Percentiles rank a stretch among this genome's conserved stretches.
These are phyloP conservation scores for Colletotrichum tanaceti DNA, from an alignment of 2,329 filamentous ascomycete species.

Conservation along the genomic window DNA sequence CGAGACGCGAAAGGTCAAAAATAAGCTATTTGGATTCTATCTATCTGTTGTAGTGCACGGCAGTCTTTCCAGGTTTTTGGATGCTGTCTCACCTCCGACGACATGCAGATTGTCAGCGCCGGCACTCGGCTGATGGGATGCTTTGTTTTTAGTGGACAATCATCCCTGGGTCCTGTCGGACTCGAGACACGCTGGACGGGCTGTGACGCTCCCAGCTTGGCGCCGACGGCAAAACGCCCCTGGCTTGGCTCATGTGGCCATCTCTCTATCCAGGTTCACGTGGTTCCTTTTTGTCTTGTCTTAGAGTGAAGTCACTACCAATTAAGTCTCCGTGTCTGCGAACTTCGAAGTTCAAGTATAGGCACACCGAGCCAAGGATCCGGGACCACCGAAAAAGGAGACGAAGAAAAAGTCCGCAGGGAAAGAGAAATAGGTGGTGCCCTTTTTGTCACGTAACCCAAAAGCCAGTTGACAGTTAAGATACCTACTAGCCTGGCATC, in stretches of 20 bases:
- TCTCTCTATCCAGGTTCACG: not conserved
- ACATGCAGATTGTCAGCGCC: constrained; percentile 20
- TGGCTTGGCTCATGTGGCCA: constrained; percentile 21
- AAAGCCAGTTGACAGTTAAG: not conserved
- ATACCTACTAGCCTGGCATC: not conserved
- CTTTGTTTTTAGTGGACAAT: constrained; percentile 23
- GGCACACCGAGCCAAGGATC: not conserved
- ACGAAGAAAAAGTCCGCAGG: no score
- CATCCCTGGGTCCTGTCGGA: not conserved
- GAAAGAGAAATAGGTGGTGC: not conserved
- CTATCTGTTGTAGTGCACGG: constrained; percentile 13
- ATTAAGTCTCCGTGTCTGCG: not conserved
- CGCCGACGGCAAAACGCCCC: constrained; percentile 29
- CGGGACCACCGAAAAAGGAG: not conserved
- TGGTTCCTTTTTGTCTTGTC: not conserved
- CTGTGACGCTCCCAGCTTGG: constrained; percentile 36
- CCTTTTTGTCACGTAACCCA: not conserved
- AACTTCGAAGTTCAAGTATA: not conserved
- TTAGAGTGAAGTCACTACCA: not conserved
- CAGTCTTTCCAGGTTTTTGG: constrained; percentile 23
- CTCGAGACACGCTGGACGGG: constrained; percentile 1
- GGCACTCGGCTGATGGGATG: not conserved
- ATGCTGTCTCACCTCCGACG: constrained; percentile 17
- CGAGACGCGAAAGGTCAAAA: not conserved
- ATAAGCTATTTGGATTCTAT: no score